A percentile compares a stretch with the other conserved stretches of the same genome.
Conservation (phyloP, 2,329 filamentous ascomycete species). For the Nothophaeocryptopus gaeumannii region DNA sequence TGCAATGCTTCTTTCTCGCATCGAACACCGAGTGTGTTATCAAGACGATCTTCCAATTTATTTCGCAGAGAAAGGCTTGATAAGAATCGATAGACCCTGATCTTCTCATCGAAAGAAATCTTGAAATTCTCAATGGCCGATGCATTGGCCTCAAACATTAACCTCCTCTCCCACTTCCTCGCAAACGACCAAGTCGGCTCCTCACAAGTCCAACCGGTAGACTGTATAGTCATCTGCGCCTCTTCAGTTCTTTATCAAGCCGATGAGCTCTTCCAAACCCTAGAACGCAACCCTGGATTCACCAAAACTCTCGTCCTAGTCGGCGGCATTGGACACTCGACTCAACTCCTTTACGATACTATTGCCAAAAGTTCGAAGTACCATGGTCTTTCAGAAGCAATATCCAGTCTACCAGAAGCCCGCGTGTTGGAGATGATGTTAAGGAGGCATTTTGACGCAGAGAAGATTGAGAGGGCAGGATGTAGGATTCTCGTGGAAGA, state of each 20-base stretch:
- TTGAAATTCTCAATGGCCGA: no score
- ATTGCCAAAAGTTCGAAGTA: constrained; percentile 36
- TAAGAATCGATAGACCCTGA: no score
- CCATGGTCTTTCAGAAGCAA: constrained; percentile 24
- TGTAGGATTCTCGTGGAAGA: constrained; percentile 43
- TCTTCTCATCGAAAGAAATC: no score
- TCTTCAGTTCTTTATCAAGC: constrained; percentile 40
- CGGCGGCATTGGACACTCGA: constrained; percentile 49
- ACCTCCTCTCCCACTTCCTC: constrained; percentile 33
- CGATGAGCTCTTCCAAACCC: constrained; percentile 35
- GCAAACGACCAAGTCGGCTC: constrained; percentile 28
- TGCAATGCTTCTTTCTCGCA: no score
- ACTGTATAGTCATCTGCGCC: constrained; percentile 42
- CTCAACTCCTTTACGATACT: constrained; percentile 42
- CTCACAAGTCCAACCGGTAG: constrained; percentile 26
- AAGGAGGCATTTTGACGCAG: constrained; percentile 30
- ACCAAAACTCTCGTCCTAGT: constrained; percentile 42
- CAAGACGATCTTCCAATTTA: no score
- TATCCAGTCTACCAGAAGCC: constrained; percentile 41
- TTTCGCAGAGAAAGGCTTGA: no score
- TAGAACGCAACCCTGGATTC: constrained; percentile 32
- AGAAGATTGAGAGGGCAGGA: constrained; percentile 25
- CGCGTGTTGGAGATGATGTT: constrained; percentile 40
- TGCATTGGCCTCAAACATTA: constrained; percentile 20
- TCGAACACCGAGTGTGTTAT: no score